Evolutionary conservation across 768 basidiomycete species (phyloP).

Genomic region (Lentinula detonsa): DNA sequence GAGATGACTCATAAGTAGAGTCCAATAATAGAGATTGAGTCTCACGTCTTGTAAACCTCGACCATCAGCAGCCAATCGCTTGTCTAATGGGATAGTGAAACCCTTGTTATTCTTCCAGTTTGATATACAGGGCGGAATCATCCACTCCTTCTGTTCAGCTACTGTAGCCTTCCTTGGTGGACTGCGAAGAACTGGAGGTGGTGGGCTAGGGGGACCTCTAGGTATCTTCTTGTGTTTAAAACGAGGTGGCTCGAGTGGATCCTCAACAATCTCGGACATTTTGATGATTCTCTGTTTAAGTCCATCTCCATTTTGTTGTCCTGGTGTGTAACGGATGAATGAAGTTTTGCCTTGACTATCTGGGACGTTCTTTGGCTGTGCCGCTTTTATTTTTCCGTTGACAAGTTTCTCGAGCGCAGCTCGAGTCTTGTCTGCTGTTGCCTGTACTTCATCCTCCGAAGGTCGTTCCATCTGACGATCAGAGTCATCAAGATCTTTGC

Average conservation of each 20-base stretch:
- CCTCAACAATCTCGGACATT: constrained; percentile 97
- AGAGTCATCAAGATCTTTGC: constrained; percentile 79
- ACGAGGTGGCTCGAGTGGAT: constrained; percentile 92
- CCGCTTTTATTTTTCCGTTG: constrained; percentile 95
- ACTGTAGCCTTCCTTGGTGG: constrained; percentile 95
- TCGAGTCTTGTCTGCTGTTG: constrained; percentile 87
- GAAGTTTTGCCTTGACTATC: constrained; percentile 77
- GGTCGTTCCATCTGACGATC: constrained; percentile 84
- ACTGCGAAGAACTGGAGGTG: constrained; percentile 90
- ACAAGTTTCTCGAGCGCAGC: constrained; percentile 91
- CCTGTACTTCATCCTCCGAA: constrained; percentile 86
- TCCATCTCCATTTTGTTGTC: constrained; percentile 71
- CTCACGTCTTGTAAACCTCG: constrained; percentile 94
- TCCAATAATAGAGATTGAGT: constrained; percentile 9
- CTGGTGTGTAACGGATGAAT: constrained; percentile 96
- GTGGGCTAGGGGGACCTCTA: constrained; percentile 91
- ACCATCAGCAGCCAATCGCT: constrained; percentile 97
- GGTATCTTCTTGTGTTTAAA: constrained; percentile 99
- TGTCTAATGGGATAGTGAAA: constrained; percentile 97
- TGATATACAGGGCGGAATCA: constrained; percentile 99
- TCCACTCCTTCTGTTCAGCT: constrained; percentile 99
- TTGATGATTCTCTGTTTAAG: constrained; percentile 97
- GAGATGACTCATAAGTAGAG: neutral
- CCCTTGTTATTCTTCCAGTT: constrained; percentile 99
- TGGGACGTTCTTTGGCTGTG: constrained; percentile 93